Conservation (phyloP, 1,284 basidiomycete species). For the Cutaneotrichosporon cavernicola region DNA sequence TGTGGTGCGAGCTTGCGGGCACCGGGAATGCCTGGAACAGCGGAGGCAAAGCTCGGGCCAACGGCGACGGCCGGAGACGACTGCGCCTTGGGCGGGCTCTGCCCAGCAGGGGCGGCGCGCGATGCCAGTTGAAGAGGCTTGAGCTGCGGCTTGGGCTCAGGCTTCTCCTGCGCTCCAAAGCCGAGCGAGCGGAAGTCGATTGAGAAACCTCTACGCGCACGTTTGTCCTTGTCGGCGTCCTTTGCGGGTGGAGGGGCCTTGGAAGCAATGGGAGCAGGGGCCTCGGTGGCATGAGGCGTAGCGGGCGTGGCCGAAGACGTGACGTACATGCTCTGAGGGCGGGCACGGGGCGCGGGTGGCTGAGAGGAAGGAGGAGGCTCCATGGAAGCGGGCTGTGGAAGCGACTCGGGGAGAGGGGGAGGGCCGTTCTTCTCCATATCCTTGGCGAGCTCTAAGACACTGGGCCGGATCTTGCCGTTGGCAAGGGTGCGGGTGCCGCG, state of each 20-base stretch:
- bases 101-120: conserved; percentile 16
- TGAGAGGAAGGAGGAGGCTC: background rate
- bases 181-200: conserved; percentile 50
- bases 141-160: conserved; percentile 29
- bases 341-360: background rate
- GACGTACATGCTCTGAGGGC: conserved; percentile 21
- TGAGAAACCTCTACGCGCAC: conserved; percentile 48
- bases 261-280: background rate
- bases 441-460: conserved; percentile 16
- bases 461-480: conserved; percentile 10
- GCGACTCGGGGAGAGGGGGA: background rate
- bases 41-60: conserved; percentile 55
- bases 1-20: conserved; percentile 57
- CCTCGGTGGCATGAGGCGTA: background rate
- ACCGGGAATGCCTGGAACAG: conserved; percentile 24
- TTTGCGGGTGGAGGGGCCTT: conserved; percentile 10
- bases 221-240: conserved; percentile 27
- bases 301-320: conserved; percentile 1
- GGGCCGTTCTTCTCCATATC: conserved; percentile 20
- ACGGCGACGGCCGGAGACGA: conserved; percentile 6
- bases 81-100: background rate
- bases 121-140: conserved; percentile 38
- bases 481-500: conserved; percentile 19
- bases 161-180: conserved; percentile 35
- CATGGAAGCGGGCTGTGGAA: background rate